phyloP scores from a whole-genome alignment of 2,329 filamentous ascomycete species.

The Cercospora brassicicola region DNA sequence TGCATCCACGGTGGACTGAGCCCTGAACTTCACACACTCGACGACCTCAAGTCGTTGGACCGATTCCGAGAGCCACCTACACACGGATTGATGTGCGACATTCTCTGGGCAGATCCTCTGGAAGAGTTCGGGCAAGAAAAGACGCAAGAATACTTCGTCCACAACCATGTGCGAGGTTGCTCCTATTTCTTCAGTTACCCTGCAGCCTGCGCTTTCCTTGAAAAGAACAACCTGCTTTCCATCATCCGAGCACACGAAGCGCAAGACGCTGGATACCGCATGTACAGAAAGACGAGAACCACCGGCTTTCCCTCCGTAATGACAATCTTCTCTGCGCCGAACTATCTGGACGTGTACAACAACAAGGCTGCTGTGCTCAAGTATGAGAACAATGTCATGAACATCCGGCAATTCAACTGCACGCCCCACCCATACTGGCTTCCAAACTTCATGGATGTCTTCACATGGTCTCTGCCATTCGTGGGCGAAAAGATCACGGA shows the following conservation, averaged over 20 bases:
- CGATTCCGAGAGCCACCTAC: constrained; percentile 97
- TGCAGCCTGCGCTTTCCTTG: constrained; percentile 91
- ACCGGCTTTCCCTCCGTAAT: constrained; percentile 99
- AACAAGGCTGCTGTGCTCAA: constrained; percentile 99
- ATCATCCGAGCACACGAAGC: constrained; percentile 97
- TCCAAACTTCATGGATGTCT: constrained; percentile 99
- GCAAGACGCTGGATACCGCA: constrained; percentile 96
- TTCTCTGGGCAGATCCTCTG: constrained; percentile 95
- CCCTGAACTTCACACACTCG: constrained; percentile 91
- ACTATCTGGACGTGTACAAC: constrained; percentile 99
- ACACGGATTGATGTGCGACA: constrained; percentile 97
- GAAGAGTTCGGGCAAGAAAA: constrained; percentile 99
- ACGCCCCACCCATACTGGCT: constrained; percentile 99
- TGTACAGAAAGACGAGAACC: constrained; percentile 98
- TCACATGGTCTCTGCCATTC: constrained; percentile 99
- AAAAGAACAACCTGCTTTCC: constrained; percentile 97
- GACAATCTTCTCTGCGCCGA: constrained; percentile 99
- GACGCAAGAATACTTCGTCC: constrained; percentile 93
- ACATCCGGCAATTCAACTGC: constrained; percentile 99
- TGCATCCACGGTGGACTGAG: constrained; percentile 97
- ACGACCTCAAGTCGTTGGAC: constrained; percentile 96
- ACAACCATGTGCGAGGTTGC: constrained; percentile 97
- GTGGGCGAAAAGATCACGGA: constrained; percentile 98
- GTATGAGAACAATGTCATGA: constrained; percentile 99
- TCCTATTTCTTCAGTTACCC: constrained; percentile 99